Evolutionary conservation across 208 protist genomes (phyloP).

Genomic region (Phytomonas sp.): DNA sequence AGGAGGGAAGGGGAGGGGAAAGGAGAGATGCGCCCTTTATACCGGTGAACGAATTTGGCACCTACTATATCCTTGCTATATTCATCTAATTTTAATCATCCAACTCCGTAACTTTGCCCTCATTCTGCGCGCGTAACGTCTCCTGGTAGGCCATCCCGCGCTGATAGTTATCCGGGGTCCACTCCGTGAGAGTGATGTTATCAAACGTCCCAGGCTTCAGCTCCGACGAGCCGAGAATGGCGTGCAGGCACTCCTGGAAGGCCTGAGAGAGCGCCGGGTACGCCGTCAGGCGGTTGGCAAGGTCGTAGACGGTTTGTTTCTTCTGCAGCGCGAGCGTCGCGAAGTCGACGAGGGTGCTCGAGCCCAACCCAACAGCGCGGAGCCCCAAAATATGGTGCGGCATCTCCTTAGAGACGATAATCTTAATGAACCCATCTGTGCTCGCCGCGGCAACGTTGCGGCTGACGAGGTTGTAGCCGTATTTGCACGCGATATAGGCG

Average conservation of each 20-base stretch:
- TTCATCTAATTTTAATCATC: neutral
- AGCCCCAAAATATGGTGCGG: slow-evolving; percentile 52
- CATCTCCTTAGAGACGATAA: slow-evolving; percentile 58
- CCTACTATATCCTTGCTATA: neutral
- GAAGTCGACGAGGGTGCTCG: slow-evolving; percentile 66
- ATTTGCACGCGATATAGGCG: slow-evolving; percentile 44
- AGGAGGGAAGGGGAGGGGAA: slow-evolving; percentile 6
- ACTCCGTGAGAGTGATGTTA: slow-evolving; percentile 37
- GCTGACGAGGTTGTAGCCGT: slow-evolving; percentile 63
- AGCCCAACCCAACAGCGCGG: slow-evolving; percentile 48
- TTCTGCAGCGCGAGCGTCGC: slow-evolving; percentile 54
- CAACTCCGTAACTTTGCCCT: neutral
- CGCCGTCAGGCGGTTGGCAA: slow-evolving; percentile 56
- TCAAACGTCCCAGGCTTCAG: slow-evolving; percentile 43
- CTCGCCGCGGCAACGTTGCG: slow-evolving; percentile 53
- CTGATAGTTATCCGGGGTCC: slow-evolving; percentile 44
- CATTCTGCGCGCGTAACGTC: neutral
- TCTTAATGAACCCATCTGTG: slow-evolving; percentile 74
- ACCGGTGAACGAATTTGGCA: neutral
- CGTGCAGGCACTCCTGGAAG: slow-evolving; percentile 75
- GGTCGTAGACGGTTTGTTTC: slow-evolving; percentile 43
- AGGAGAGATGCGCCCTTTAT: neutral
- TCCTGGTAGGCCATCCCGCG: slow-evolving; percentile 37
- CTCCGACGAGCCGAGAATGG: slow-evolving; percentile 46
- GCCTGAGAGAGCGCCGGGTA: slow-evolving; percentile 76